Evolutionary conservation across 148 eudicot species (phyloP).

Genomic region (Rhododendron kiyosumense): DNA sequence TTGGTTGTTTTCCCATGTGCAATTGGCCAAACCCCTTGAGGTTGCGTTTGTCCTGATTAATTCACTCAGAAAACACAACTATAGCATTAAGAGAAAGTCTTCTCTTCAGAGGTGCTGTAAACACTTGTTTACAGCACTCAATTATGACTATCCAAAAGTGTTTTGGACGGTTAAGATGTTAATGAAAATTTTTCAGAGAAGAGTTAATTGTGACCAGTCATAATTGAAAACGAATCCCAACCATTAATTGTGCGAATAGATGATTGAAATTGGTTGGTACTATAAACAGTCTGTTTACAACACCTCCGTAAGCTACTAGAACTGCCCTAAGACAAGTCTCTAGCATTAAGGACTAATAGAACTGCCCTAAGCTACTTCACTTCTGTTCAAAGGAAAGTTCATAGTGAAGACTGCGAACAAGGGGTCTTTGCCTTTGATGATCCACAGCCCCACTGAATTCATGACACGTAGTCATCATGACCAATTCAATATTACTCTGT

Average conservation of each 20-base stretch:
- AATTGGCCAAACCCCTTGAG: neutral
- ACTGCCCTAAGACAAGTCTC: neutral
- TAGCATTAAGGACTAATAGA: neutral
- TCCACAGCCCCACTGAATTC: neutral
- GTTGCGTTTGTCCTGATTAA: neutral
- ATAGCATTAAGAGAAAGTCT: too few relatives aligned
- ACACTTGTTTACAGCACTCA: too few relatives aligned
- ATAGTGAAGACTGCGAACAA: neutral
- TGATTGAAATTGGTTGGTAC: too few relatives aligned
- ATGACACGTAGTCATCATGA: neutral
- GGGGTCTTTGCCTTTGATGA: neutral
- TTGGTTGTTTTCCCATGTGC: neutral
- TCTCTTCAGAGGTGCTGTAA: too few relatives aligned
- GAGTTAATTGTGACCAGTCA: too few relatives aligned
- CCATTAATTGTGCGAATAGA: too few relatives aligned
- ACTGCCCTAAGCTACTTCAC: neutral
- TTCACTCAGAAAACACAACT: neutral
- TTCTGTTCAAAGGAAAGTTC: neutral
- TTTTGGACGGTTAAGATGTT: too few relatives aligned
- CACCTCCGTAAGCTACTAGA: neutral
- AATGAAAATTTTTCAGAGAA: too few relatives aligned
- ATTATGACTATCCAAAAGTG: too few relatives aligned
- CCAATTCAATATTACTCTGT: neutral
- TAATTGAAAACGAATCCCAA: too few relatives aligned
- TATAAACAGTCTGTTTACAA: too few relatives aligned